phyloP scores from a whole-genome alignment of 225 moss, liverwort and hornwort genomes.

The Bryum argenteum region DNA sequence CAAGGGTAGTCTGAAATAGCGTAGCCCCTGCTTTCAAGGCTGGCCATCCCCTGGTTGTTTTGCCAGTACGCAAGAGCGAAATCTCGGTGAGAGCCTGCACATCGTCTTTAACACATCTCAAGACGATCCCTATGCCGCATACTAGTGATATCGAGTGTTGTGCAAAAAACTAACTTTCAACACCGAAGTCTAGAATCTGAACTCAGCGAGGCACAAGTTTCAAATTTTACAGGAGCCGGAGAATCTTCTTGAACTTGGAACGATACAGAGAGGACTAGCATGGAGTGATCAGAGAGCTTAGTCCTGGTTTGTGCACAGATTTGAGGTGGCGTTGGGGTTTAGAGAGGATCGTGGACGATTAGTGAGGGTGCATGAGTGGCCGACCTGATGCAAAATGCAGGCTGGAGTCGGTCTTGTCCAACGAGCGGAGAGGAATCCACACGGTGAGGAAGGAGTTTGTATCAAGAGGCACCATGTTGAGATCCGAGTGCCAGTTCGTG shows the following conservation, averaged over 20 bases:
- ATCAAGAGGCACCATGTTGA: conserved; percentile 70
- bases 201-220: neutral
- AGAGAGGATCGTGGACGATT: neutral
- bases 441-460: conserved; percentile 68
- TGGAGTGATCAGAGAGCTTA: neutral
- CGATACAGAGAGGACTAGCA: conserved; percentile 31
- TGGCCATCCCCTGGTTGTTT: conserved; percentile 62
- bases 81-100: conserved; percentile 67
- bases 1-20: conserved; percentile 42
- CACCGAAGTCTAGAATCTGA: too few species aligned
- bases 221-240: neutral
- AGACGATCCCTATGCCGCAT: too few species aligned
- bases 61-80: conserved; percentile 70
- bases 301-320: neutral
- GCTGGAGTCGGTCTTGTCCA: conserved; percentile 51
- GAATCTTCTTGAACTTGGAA: conserved; percentile 12
- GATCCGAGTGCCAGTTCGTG: conserved; percentile 74
- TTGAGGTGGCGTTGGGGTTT: neutral
- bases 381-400: conserved; percentile 69
- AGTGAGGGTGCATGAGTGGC: neutral
- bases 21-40: conserved; percentile 56
- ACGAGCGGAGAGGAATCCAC: conserved; percentile 66
- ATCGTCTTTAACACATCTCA: neutral
- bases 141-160: too few species aligned
- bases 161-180: too few species aligned